phyloP scores from a whole-genome alignment of 768 basidiomycete genomes.

The Leccinum imitatum region DNA sequence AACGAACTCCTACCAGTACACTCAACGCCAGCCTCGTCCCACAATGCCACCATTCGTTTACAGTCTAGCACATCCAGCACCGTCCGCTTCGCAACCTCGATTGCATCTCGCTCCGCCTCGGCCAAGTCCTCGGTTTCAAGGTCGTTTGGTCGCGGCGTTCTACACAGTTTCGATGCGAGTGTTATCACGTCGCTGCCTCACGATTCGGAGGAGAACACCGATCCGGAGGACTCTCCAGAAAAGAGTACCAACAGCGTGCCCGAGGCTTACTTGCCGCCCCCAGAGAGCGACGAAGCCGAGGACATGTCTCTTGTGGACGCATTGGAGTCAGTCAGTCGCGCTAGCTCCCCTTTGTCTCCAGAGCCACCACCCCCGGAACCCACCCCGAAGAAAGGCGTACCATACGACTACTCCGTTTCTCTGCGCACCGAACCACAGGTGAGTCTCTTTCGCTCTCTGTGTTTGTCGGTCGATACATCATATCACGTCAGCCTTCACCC shows the following conservation, averaged over 20 bases:
- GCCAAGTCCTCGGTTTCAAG: conserved; percentile 36
- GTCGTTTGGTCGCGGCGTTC: conserved; percentile 32
- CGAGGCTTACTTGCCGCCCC: conserved; percentile 51
- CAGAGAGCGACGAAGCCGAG: conserved; percentile 42
- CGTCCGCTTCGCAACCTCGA: conserved; percentile 51
- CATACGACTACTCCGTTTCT: conserved; percentile 55
- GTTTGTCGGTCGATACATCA: conserved; percentile 1
- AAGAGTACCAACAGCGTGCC: conserved; percentile 53
- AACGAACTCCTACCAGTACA: conserved; percentile 54
- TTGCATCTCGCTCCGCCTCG: conserved; percentile 43
- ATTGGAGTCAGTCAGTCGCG: conserved; percentile 53
- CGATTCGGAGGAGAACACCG: conserved; percentile 34
- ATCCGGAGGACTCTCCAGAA: conserved; percentile 37
- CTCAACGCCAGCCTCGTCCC: conserved; percentile 62
- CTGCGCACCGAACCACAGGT: conserved; percentile 64
- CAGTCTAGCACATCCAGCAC: conserved; percentile 52
- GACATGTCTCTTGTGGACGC: conserved; percentile 56
- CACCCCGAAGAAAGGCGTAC: conserved; percentile 46
- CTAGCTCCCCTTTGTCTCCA: conserved; percentile 47
- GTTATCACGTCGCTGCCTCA: conserved; percentile 54
- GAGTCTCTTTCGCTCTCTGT: conserved; percentile 15
- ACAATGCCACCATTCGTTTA: conserved; percentile 50
- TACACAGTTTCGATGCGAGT: conserved; percentile 61
- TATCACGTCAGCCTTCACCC: conserved; percentile 55
- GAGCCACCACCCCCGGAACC: conserved; percentile 35